Evolutionary conservation across 148 eudicot species (phyloP).

Genomic region (Salicornia ramosissima): DNA sequence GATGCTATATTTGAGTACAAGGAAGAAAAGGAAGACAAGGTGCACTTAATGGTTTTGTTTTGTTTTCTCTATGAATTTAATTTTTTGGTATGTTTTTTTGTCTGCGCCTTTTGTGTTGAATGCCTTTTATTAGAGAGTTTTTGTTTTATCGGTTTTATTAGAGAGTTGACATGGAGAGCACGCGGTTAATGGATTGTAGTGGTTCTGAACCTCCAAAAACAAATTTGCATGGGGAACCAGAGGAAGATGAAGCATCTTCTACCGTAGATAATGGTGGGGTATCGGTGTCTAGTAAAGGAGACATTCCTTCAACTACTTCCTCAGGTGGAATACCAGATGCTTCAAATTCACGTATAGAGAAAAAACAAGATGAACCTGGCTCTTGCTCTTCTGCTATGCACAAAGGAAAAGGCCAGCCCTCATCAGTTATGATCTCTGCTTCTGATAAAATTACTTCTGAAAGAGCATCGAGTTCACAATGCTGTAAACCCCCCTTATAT

Average conservation of each 20-base stretch:
- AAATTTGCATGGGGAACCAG: slow-evolving; percentile 27
- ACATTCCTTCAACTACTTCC: slow-evolving; percentile 18
- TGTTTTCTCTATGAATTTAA: neutral
- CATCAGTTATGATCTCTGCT: slow-evolving; percentile 21
- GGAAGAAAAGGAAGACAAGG: slow-evolving; percentile 34
- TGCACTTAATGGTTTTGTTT: slow-evolving; percentile 11
- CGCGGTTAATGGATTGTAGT: slow-evolving; percentile 17
- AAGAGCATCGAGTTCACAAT: slow-evolving; percentile 26
- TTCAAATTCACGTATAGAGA: slow-evolving; percentile 15
- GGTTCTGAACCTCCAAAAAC: slow-evolving; percentile 32
- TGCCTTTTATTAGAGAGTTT: slow-evolving; percentile 22
- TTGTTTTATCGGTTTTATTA: too few relatives aligned
- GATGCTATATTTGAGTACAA: slow-evolving; percentile 63
- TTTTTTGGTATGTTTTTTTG: neutral
- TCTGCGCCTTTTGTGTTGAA: neutral
- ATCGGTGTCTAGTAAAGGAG: slow-evolving; percentile 13
- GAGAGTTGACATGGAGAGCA: slow-evolving; percentile 31
- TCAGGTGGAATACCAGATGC: slow-evolving; percentile 18
- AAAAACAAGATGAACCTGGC: slow-evolving; percentile 20
- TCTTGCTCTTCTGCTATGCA: slow-evolving; percentile 25
- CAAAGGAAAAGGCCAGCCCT: slow-evolving; percentile 34
- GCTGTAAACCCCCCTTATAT: slow-evolving; percentile 20
- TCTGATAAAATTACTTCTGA: slow-evolving; percentile 17
- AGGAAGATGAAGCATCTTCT: slow-evolving; percentile 38
- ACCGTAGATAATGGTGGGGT: slow-evolving; percentile 16